phyloP scores from a whole-genome alignment of 1,139 yeast species.

The Debaryomycetaceae sp. region DNA sequence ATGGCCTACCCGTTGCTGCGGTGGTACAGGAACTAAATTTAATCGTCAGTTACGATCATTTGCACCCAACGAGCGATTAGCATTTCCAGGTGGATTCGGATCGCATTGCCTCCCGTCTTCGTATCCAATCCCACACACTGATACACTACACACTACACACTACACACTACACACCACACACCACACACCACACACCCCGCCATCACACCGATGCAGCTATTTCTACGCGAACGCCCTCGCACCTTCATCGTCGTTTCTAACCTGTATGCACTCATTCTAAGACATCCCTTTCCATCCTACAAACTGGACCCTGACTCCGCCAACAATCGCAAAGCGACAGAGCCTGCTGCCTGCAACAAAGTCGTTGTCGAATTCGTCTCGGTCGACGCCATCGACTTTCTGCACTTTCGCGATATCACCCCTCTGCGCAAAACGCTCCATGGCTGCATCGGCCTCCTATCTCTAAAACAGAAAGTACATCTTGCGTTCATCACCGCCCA shows the following conservation, averaged over 20 bases:
- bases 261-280: constrained; percentile 37
- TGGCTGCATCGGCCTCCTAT: constrained; percentile 54
- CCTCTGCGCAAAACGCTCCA: constrained; percentile 20
- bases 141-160: no score
- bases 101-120: no score
- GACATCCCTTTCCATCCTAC: constrained; percentile 32
- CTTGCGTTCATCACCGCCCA: constrained; percentile 49
- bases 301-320: constrained; percentile 15
- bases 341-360: constrained; percentile 10
- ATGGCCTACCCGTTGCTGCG: no score
- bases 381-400: constrained; percentile 24
- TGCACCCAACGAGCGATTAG: no score
- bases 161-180: no score
- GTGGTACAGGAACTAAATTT: no score
- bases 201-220: constrained; percentile 46
- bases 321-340: constrained; percentile 9
- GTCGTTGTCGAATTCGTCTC: constrained; percentile 42
- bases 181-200: no score
- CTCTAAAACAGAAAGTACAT: constrained; percentile 42
- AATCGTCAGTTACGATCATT: no score
- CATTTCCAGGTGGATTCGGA: no score
- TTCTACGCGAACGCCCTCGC: constrained; percentile 41
- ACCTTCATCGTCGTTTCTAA: constrained; percentile 42
- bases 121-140: no score
- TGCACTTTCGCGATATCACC: constrained; percentile 31